A percentile compares a stretch with the other conserved stretches of the same genome.
phyloP scores from a whole-genome alignment of 495 filamentous ascomycete species.

The Aspergillus ellipticus region DNA sequence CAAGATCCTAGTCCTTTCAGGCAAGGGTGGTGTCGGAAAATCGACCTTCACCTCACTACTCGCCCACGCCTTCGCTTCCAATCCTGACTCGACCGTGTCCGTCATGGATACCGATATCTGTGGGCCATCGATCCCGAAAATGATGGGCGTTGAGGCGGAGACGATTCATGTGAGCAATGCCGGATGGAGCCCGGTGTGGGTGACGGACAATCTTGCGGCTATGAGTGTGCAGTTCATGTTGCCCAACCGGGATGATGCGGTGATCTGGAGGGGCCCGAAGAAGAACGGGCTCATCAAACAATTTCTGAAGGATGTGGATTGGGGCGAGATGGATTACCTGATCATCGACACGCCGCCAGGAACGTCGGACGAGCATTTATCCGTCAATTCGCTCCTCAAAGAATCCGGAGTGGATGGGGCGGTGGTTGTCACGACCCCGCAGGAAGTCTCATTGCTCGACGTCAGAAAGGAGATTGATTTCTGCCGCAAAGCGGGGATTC shows the following conservation, averaged over 20 bases:
- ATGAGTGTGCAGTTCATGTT: constrained; percentile 99
- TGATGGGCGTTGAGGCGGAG: constrained; percentile 94
- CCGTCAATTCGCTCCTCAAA: constrained; percentile 82
- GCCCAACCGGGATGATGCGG: constrained; percentile 83
- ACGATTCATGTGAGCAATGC: constrained; percentile 80
- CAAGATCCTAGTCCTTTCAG: constrained; percentile 87
- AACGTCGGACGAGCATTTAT: constrained; percentile 91
- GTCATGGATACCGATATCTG: constrained; percentile 98
- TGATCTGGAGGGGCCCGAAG: constrained; percentile 96
- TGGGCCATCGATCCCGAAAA: constrained; percentile 91
- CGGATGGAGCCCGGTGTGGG: constrained; percentile 94
- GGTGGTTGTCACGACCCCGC: constrained; percentile 88
- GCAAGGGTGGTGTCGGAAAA: constrained; percentile 97
- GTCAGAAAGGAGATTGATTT: constrained; percentile 97
- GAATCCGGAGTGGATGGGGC: constrained; percentile 90
- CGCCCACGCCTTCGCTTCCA: constrained; percentile 78
- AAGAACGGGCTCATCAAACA: constrained; percentile 98
- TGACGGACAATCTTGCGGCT: constrained; percentile 81
- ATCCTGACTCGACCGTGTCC: constrained; percentile 71
- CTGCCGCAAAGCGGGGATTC: constrained; percentile 89
- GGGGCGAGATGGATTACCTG: constrained; percentile 90
- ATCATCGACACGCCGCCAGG: constrained; percentile 94
- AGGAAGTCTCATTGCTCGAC: constrained; percentile 89
- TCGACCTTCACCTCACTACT: constrained; percentile 86
- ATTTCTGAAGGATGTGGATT: constrained; percentile 95